These are phyloP conservation scores for Acaromyces ingoldii DNA, from an alignment of 1,284 basidiomycete species.

Conservation along the genomic window DNA sequence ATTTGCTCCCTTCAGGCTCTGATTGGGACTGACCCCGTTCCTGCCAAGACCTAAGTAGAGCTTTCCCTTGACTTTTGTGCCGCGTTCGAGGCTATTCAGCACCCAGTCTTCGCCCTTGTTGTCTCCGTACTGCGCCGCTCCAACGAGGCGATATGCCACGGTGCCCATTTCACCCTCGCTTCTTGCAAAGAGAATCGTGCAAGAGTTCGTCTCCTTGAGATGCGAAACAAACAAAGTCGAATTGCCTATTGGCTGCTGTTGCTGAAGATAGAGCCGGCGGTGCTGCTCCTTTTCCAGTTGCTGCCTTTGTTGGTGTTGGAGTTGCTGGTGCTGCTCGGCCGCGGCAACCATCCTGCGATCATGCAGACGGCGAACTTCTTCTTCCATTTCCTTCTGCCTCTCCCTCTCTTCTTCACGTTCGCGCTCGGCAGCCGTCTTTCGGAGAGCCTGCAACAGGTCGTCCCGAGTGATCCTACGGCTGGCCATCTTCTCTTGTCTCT, in stretches of 20 bases:
- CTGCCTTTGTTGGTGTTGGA: neutral
- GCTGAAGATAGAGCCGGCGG: neutral
- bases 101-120: conserved; percentile 4
- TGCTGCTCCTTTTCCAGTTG: neutral
- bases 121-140: neutral
- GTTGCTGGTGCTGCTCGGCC: too few species aligned
- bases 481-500: neutral
- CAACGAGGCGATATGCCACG: neutral
- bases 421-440: neutral
- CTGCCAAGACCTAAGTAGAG: neutral
- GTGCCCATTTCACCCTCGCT: neutral
- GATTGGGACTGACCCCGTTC: too few species aligned
- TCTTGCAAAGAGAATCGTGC: neutral
- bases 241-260: neutral
- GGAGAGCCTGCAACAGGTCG: neutral
- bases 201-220: neutral
- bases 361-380: too few species aligned
- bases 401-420: neutral
- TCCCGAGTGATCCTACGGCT: neutral
- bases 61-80: conserved; percentile 1
- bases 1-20: too few species aligned
- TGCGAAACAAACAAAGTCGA: neutral
- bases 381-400: neutral
- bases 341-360: too few species aligned
- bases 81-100: neutral